Percentiles rank a stretch among this genome's conserved stretches.
Evolutionary conservation across 192 early-diverging fungal genomes (phyloP).

Genomic region (Coemansia guatemalensis): DNA sequence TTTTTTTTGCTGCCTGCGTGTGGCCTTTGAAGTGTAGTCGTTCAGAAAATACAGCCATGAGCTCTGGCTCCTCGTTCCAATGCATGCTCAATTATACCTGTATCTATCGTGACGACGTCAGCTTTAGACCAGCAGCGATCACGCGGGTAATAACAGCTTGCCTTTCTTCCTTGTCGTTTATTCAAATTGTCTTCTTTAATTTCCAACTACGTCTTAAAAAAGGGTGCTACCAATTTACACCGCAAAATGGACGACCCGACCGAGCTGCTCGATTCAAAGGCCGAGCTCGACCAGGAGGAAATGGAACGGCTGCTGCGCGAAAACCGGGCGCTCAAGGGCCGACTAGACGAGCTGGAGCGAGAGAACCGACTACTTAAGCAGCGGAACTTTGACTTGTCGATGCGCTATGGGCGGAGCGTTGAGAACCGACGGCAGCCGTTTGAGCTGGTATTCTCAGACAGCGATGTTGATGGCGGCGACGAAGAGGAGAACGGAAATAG

Average conservation of each 20-base stretch:
- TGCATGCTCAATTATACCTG: not conserved
- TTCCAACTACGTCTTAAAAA: not conserved
- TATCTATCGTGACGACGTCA: not conserved
- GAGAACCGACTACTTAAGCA: constrained; percentile 54
- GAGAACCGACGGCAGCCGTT: constrained; percentile 51
- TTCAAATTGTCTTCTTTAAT: not conserved
- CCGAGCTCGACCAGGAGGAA: constrained; percentile 55
- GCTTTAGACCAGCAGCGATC: not conserved
- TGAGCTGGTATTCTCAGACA: constrained; percentile 47
- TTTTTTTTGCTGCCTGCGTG: not conserved
- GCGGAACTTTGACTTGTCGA: constrained; percentile 54
- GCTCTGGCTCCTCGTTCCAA: not conserved
- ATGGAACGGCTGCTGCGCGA: constrained; percentile 48
- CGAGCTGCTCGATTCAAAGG: constrained; percentile 46
- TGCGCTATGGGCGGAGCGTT: constrained; percentile 48
- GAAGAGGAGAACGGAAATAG: constrained; percentile 10
- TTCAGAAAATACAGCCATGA: constrained; percentile 9
- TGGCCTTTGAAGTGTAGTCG: constrained; percentile 3
- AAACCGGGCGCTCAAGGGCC: constrained; percentile 41
- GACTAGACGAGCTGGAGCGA: constrained; percentile 53
- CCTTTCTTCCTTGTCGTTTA: not conserved
- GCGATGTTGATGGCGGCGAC: constrained; percentile 21
- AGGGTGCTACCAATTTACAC: not conserved
- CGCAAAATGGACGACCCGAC: constrained; percentile 37
- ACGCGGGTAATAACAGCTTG: not conserved